These are phyloP conservation scores for Naganishia vishniacii DNA, from an alignment of 768 basidiomycete genomes.

Conservation along the genomic window DNA sequence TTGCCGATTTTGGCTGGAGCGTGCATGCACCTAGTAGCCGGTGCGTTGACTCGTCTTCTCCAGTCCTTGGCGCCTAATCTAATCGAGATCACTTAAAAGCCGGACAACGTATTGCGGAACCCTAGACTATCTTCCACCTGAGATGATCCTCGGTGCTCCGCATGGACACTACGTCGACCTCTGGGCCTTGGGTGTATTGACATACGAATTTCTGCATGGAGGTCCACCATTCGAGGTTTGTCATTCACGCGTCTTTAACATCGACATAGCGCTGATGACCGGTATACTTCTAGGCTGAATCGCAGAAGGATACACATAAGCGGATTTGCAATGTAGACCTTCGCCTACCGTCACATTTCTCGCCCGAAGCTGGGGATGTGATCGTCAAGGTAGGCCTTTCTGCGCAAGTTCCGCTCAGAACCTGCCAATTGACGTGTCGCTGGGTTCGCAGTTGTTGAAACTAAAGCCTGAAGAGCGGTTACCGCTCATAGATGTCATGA, in stretches of 20 bases:
- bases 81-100: conserved; percentile 27
- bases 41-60: conserved; percentile 27
- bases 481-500: conserved; percentile 65
- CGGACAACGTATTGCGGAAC: conserved; percentile 91
- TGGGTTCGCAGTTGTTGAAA: conserved; percentile 61
- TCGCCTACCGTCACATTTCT: conserved; percentile 58
- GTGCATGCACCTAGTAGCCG: conserved; percentile 38
- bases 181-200: conserved; percentile 95
- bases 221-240: conserved; percentile 68
- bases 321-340: conserved; percentile 64
- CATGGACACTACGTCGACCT: conserved; percentile 88
- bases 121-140: conserved; percentile 91
- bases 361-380: conserved; percentile 63
- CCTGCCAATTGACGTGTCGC: neutral
- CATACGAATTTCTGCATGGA: conserved; percentile 88
- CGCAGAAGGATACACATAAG: conserved; percentile 71
- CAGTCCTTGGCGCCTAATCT: neutral
- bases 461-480: conserved; percentile 71
- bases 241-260: neutral
- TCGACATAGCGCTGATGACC: neutral
- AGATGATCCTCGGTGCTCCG: conserved; percentile 91
- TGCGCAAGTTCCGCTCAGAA: neutral
- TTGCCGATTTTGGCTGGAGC: conserved; percentile 98
- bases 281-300: neutral
- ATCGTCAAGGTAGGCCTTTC: conserved; percentile 56